Conservation (phyloP, 148 eudicot species). For the Spergularia marina region DNA sequence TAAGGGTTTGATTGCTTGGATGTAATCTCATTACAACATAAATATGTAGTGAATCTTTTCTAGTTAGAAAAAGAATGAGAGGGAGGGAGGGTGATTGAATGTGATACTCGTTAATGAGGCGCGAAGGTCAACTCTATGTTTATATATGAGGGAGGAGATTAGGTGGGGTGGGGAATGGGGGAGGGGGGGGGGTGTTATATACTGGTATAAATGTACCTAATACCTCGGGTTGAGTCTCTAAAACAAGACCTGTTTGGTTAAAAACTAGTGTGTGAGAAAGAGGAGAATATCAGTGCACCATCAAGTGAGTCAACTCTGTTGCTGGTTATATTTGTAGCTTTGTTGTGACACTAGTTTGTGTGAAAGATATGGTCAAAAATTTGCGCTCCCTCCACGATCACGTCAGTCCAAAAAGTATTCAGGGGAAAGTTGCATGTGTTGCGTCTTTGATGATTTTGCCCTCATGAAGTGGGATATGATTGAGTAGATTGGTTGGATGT, state of each 20-base stretch:
- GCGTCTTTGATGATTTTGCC: constrained; percentile 7
- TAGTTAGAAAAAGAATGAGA: no score
- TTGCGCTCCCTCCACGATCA: not conserved
- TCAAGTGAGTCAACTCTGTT: not conserved
- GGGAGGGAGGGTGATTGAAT: no score
- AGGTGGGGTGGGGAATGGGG: no score
- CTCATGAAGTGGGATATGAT: not conserved
- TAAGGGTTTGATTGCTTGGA: no score
- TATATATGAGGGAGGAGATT: no score
- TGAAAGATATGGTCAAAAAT: not conserved
- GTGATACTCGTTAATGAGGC: no score
- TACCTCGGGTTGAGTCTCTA: not conserved
- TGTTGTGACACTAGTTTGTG: not conserved
- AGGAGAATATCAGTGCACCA: not conserved
- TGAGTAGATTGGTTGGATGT: not conserved
- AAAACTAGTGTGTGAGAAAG: not conserved
- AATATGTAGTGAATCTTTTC: no score
- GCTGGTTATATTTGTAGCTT: not conserved
- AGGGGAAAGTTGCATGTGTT: not conserved
- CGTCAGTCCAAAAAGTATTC: not conserved
- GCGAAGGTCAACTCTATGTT: no score
- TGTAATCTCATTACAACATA: no score
- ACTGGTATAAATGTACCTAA: not conserved
- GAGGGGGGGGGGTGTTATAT: no score
- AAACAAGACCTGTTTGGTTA: not conserved